Percentiles rank a stretch among this genome's conserved stretches.
Evolutionary conservation across 306 rosid species (phyloP).

Genomic region (Coriaria nepalensis): DNA sequence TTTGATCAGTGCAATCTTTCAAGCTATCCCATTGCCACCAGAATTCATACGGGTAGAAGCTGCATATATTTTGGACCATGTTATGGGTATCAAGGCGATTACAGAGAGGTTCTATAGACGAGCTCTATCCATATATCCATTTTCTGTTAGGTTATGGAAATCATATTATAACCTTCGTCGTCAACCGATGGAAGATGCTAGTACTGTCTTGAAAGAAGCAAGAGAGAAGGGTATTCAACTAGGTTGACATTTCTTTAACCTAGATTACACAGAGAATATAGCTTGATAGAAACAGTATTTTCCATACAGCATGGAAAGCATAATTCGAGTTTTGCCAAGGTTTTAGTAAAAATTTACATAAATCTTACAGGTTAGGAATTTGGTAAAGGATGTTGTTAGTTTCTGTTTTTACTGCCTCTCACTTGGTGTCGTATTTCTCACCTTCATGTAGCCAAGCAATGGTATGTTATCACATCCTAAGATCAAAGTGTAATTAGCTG

Average conservation of each 20-base stretch:
- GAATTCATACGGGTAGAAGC: slow-evolving; percentile 80
- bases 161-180: slow-evolving; percentile 27
- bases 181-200: slow-evolving; percentile 26
- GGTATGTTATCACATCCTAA: too few species aligned
- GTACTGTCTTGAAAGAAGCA: slow-evolving; percentile 42
- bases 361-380: too few species aligned
- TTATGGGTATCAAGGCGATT: slow-evolving; percentile 36
- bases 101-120: slow-evolving; percentile 44
- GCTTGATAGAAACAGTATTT: slow-evolving; percentile 17
- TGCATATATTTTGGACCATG: slow-evolving; percentile 38
- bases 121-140: slow-evolving; percentile 67
- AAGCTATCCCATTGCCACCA: slow-evolving; percentile 72
- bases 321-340: too few species aligned
- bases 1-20: slow-evolving; percentile 51
- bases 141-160: slow-evolving; percentile 60
- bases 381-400: too few species aligned
- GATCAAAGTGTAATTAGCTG: too few species aligned
- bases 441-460: too few species aligned
- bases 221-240: slow-evolving; percentile 59
- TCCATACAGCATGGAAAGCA: not conserved
- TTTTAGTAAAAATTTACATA: too few species aligned
- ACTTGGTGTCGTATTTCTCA: too few species aligned
- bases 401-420: too few species aligned
- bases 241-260: slow-evolving; percentile 9
- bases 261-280: slow-evolving; percentile 9